Evolutionary conservation across 768 basidiomycete species (phyloP).

Genomic region (Crassisporium funariophilum): DNA sequence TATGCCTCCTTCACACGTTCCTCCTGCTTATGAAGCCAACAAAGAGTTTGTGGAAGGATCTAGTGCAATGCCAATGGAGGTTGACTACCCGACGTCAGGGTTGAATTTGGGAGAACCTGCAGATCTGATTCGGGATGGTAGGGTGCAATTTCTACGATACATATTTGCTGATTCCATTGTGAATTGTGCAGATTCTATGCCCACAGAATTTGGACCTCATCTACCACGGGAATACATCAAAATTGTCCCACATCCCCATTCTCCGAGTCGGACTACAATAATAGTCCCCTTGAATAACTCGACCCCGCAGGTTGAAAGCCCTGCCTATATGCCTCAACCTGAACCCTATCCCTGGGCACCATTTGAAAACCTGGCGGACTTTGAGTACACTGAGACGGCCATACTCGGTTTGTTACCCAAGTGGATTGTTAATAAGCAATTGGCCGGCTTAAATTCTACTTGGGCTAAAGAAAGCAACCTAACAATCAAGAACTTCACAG

Average conservation of each 20-base stretch:
- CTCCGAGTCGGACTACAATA: neutral
- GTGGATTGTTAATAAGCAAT: slow-evolving; percentile 13
- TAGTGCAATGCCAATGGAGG: slow-evolving; percentile 1
- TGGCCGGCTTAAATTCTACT: slow-evolving; percentile 14
- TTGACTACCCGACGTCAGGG: neutral
- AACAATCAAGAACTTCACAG: slow-evolving; percentile 21
- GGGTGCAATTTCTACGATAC: neutral
- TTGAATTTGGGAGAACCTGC: neutral
- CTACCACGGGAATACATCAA: no score
- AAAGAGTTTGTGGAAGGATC: slow-evolving; percentile 3
- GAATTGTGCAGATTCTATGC: neutral
- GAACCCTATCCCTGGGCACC: slow-evolving; percentile 26
- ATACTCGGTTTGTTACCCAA: slow-evolving; percentile 20
- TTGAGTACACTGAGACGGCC: slow-evolving; percentile 26
- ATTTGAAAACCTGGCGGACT: slow-evolving; percentile 25
- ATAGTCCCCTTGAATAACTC: no score
- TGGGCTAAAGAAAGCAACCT: slow-evolving; percentile 21
- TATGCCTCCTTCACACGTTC: neutral
- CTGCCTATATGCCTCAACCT: slow-evolving; percentile 3
- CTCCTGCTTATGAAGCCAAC: neutral
- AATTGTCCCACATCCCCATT: no score
- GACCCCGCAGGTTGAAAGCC: no score
- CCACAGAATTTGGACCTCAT: neutral
- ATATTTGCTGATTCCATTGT: neutral
- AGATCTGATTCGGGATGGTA: neutral